phyloP scores from a whole-genome alignment of 2,329 filamentous ascomycete species.

The Exophiala spinifera region DNA sequence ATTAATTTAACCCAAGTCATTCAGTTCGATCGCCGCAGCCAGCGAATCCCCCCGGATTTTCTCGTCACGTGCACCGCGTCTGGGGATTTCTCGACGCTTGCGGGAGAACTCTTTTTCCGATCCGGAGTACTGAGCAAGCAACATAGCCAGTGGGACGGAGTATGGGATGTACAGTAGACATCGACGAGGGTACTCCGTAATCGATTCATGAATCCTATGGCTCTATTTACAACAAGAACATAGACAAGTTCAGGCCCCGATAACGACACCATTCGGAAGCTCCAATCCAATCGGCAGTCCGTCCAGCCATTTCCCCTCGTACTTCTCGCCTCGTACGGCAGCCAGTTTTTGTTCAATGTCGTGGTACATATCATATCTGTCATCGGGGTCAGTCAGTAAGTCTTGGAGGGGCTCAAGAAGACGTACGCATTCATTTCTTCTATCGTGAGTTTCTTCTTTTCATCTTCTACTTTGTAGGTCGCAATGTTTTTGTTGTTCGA shows the following conservation, averaged over 20 bases:
- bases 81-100: neutral
- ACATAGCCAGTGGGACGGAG: too few relatives aligned
- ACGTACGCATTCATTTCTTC: constrained; percentile 66
- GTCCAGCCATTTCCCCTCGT: constrained; percentile 39
- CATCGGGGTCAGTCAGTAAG: neutral
- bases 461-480: constrained; percentile 61
- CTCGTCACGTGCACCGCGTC: neutral
- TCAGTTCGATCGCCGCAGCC: constrained; percentile 5
- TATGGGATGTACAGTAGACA: too few relatives aligned
- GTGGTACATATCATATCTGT: constrained; percentile 58
- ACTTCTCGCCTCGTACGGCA: constrained; percentile 26
- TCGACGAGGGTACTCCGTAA: too few relatives aligned
- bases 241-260: too few relatives aligned
- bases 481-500: constrained; percentile 57
- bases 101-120: neutral
- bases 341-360: constrained; percentile 53
- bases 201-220: too few relatives aligned
- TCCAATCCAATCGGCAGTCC: constrained; percentile 50
- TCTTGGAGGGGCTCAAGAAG: too few relatives aligned
- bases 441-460: constrained; percentile 61
- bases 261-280: constrained; percentile 31
- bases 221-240: too few relatives aligned
- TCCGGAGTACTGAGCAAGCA: too few relatives aligned
- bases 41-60: constrained; percentile 7
- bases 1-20: neutral